Conservation (phyloP, 257 asterid genomes). For the Datura wrightii region DNA sequence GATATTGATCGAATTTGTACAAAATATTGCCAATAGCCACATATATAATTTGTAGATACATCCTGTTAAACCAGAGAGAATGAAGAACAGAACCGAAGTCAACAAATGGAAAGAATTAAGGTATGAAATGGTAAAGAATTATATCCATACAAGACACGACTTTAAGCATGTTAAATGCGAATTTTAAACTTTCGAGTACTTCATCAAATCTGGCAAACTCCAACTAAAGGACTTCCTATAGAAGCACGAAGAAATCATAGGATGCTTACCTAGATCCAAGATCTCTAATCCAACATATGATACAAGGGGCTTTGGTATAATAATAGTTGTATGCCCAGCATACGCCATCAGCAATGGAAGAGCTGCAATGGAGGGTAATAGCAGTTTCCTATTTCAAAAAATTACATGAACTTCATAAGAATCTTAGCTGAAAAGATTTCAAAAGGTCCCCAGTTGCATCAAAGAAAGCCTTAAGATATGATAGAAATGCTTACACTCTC, state of each 20-base stretch:
- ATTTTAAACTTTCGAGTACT: background rate
- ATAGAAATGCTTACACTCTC: constrained; percentile 82
- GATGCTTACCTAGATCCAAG: constrained; percentile 68
- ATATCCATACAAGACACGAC: background rate
- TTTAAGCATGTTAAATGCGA: background rate
- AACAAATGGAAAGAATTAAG: background rate
- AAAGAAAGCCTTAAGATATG: background rate
- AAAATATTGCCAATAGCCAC: constrained; percentile 91
- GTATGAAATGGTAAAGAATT: background rate
- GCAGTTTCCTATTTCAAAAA: constrained; percentile 67
- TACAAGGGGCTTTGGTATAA: constrained; percentile 86
- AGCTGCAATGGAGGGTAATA: constrained; percentile 89
- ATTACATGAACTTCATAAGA: constrained; percentile 46
- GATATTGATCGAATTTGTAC: constrained; percentile 94
- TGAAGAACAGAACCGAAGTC: background rate
- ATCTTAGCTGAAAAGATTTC: constrained; percentile 26
- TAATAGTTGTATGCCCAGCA: constrained; percentile 89
- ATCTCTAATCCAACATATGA: constrained; percentile 68
- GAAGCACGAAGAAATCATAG: background rate
- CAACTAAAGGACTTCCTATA: background rate
- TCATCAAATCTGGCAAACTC: background rate
- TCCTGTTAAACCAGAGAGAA: constrained; percentile 53
- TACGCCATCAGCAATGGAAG: constrained; percentile 94
- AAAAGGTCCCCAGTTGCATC: constrained; percentile 16
- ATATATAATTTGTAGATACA: constrained; percentile 90